Evolutionary conservation across 805 yeast genomes (phyloP).

Genomic region (Diddensiella transvaalensis): DNA sequence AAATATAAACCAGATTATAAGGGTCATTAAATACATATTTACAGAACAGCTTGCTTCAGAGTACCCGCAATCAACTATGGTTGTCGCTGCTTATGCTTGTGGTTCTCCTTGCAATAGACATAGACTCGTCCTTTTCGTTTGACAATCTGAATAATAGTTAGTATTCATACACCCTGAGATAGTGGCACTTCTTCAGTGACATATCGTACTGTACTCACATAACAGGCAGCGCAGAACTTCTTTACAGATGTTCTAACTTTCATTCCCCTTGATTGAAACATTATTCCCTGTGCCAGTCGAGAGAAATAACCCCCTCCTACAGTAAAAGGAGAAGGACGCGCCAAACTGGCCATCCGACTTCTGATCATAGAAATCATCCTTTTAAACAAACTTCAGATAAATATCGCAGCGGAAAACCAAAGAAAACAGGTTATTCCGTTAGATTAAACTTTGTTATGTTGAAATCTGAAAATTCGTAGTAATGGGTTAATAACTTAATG

Average conservation of each 20-base stretch:
- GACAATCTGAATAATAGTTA: conserved; percentile 70
- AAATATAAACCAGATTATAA: too few relatives aligned
- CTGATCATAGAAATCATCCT: not conserved
- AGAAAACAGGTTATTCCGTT: too few relatives aligned
- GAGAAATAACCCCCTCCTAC: not conserved
- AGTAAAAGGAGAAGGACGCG: not conserved
- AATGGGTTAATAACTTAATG: too few relatives aligned
- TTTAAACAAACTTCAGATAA: too few relatives aligned
- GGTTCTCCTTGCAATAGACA: conserved; percentile 88
- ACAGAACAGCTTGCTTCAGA: conserved; percentile 6
- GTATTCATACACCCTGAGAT: too few relatives aligned
- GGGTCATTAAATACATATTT: conserved; percentile 2
- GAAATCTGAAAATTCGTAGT: too few relatives aligned
- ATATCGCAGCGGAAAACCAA: too few relatives aligned
- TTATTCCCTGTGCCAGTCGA: not conserved
- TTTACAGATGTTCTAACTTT: conserved; percentile 91
- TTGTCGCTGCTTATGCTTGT: conserved; percentile 94
- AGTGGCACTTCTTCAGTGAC: too few relatives aligned
- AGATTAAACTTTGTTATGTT: too few relatives aligned
- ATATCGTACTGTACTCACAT: conserved; percentile 40
- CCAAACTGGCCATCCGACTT: not conserved
- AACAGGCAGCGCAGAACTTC: conserved; percentile 89
- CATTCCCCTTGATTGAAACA: conserved; percentile 57
- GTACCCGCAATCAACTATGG: conserved; percentile 24
- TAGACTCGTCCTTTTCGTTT: conserved; percentile 93